phyloP scores from a whole-genome alignment of 176 grass and related monocot genomes.

The Puccinellia tenuiflora region DNA sequence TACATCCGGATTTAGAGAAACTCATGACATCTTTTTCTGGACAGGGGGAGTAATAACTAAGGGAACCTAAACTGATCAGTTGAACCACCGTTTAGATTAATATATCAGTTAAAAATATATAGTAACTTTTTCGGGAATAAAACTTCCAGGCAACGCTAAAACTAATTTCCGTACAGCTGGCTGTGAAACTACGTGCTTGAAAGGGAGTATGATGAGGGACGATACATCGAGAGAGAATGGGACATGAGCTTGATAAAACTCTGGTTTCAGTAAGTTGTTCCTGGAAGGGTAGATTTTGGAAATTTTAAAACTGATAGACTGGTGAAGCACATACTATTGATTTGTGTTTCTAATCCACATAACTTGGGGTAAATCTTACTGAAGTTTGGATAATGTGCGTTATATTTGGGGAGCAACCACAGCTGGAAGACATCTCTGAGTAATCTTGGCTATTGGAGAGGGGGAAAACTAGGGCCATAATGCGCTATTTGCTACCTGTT shows the following conservation, averaged over 20 bases:
- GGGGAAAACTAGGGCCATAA: background rate
- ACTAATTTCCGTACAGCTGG: background rate
- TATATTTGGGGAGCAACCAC: background rate
- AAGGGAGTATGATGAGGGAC: background rate
- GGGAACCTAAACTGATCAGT: background rate
- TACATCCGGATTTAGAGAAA: too few species aligned
- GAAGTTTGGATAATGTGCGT: background rate
- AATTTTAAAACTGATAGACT: background rate
- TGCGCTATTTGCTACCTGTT: background rate
- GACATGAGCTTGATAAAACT: background rate
- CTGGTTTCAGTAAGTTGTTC: background rate
- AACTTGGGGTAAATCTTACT: background rate
- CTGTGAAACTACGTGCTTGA: background rate
- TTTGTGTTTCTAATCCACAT: background rate
- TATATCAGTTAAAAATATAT: background rate
- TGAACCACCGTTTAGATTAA: background rate
- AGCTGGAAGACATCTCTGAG: background rate
- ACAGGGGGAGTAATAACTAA: constrained; percentile 14
- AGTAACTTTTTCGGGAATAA: background rate
- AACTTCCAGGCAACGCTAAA: background rate
- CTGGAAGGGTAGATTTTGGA: background rate
- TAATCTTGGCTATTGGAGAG: background rate
- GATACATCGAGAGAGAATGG: background rate
- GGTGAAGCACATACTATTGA: background rate
- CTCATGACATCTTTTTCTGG: too few species aligned